A percentile compares a stretch with the other conserved stretches of the same genome.
Evolutionary conservation across 2,329 filamentous ascomycete species (phyloP).

Genomic region (Ophiostoma australiae): DNA sequence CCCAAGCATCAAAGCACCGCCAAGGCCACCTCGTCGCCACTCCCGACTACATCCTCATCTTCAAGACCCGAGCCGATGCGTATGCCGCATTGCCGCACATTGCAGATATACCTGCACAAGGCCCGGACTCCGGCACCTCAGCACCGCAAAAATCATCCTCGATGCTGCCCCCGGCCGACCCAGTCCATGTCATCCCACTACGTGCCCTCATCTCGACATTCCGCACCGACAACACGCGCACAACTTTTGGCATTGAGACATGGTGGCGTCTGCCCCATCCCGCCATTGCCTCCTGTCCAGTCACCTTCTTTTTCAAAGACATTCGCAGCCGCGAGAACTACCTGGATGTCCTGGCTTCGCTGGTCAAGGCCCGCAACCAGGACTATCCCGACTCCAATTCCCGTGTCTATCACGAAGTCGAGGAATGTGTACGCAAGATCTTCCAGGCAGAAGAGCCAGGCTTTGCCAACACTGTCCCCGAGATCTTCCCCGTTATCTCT

Average conservation of each 20-base stretch:
- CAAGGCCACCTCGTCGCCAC: conserved; percentile 51
- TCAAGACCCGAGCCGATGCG: conserved; percentile 46
- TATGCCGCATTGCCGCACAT: conserved; percentile 41
- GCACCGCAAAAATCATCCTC: conserved; percentile 23
- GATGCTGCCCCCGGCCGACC: conserved; percentile 31
- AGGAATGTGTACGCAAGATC: conserved; percentile 43
- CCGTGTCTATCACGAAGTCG: conserved; percentile 45
- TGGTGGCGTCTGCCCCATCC: conserved; percentile 50
- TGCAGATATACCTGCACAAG: conserved; percentile 31
- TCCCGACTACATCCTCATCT: conserved; percentile 47
- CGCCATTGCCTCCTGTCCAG: conserved; percentile 43
- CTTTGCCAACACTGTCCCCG: conserved; percentile 34
- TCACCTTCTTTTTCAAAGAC: conserved; percentile 47
- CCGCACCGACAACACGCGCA: conserved; percentile 44
- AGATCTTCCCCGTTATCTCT: conserved; percentile 52
- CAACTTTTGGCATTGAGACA: conserved; percentile 50
- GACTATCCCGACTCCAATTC: conserved; percentile 35
- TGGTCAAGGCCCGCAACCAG: conserved; percentile 35
- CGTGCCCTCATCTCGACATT: conserved; percentile 50
- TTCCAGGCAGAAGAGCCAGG: conserved; percentile 44
- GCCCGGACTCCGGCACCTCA: conserved; percentile 26
- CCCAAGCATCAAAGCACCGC: conserved; percentile 44
- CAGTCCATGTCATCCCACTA: conserved; percentile 44
- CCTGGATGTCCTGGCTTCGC: conserved; percentile 42
- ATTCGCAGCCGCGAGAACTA: conserved; percentile 48